These are phyloP conservation scores for Kingdonia uniflora DNA, from an alignment of 164 flowering plant genomes.

Conservation along the genomic window DNA sequence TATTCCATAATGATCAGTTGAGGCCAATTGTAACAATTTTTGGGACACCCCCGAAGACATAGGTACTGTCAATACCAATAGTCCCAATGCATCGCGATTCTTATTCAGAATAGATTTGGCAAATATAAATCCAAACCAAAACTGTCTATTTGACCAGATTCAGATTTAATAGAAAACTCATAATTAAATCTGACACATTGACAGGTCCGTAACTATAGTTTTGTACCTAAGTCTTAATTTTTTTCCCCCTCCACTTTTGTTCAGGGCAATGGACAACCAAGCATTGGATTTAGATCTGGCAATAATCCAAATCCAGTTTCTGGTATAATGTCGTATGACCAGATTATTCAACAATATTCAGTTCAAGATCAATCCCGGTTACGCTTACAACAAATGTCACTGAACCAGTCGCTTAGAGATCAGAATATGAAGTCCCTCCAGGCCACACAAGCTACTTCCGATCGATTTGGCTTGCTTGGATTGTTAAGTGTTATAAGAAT, in stretches of 20 bases:
- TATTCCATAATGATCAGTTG: too few species aligned
- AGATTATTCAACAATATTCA: constrained; percentile 78
- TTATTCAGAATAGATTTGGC: too few species aligned
- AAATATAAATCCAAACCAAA: too few species aligned
- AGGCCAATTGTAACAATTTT: too few species aligned
- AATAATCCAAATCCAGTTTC: constrained; percentile 51
- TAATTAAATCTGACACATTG: too few species aligned
- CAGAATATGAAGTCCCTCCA: constrained; percentile 61
- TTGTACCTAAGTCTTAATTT: too few species aligned
- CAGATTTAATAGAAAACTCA: too few species aligned
- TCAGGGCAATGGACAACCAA: constrained; percentile 68
- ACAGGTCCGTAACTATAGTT: too few species aligned
- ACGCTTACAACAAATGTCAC: constrained; percentile 74
- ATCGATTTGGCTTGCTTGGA: constrained; percentile 83
- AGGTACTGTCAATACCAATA: too few species aligned
- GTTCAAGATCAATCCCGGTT: constrained; percentile 72
- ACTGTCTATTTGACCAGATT: too few species aligned
- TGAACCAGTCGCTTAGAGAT: constrained; percentile 68
- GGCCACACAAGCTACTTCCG: constrained; percentile 52
- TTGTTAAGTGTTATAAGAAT: constrained; percentile 72
- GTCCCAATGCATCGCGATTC: too few species aligned
- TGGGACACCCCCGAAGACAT: too few species aligned
- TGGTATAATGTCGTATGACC: constrained; percentile 75
- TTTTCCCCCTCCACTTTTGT: constrained; percentile 5
- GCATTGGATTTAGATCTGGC: constrained; percentile 73